Conservation (phyloP, 2,329 filamentous ascomycete genomes). For the Aspergillus tamarii region DNA sequence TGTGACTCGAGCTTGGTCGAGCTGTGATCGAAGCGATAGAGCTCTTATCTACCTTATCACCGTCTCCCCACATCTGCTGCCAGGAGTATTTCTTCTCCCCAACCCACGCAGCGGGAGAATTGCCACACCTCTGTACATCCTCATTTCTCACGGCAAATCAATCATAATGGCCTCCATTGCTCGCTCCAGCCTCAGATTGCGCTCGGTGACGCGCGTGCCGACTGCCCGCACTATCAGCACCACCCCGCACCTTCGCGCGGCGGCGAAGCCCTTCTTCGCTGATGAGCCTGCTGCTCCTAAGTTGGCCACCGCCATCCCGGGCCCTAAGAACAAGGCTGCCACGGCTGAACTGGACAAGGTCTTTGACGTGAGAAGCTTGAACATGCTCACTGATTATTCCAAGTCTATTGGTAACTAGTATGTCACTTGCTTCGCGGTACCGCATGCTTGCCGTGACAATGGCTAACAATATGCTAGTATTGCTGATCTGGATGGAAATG, state of each 20-base stretch:
- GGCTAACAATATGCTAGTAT: slow-evolving; percentile 35
- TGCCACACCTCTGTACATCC: neutral
- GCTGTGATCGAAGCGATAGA: neutral
- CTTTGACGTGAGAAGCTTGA: slow-evolving; percentile 83
- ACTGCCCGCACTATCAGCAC: slow-evolving; percentile 40
- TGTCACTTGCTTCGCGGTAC: slow-evolving; percentile 14
- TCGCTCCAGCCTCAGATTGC: slow-evolving; percentile 40
- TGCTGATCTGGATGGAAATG: slow-evolving; percentile 55
- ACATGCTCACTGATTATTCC: slow-evolving; percentile 78
- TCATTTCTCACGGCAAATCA: neutral
- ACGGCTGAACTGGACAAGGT: slow-evolving; percentile 74
- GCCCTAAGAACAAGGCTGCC: slow-evolving; percentile 71
- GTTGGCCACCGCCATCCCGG: slow-evolving; percentile 67
- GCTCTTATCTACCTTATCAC: slow-evolving; percentile 9
- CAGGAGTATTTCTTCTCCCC: neutral
- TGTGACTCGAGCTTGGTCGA: neutral
- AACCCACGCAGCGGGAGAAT: neutral
- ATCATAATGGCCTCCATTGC: slow-evolving; percentile 41
- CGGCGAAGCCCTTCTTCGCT: slow-evolving; percentile 57
- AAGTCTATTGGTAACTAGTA: slow-evolving; percentile 79
- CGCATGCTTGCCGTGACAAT: too few species aligned
- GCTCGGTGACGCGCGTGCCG: slow-evolving; percentile 37
- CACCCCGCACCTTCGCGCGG: slow-evolving; percentile 37
- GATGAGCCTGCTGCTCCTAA: slow-evolving; percentile 62
- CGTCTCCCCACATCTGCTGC: neutral